Evolutionary conservation across 306 rosid species (phyloP).

Genomic region (Cucumis melo): DNA sequence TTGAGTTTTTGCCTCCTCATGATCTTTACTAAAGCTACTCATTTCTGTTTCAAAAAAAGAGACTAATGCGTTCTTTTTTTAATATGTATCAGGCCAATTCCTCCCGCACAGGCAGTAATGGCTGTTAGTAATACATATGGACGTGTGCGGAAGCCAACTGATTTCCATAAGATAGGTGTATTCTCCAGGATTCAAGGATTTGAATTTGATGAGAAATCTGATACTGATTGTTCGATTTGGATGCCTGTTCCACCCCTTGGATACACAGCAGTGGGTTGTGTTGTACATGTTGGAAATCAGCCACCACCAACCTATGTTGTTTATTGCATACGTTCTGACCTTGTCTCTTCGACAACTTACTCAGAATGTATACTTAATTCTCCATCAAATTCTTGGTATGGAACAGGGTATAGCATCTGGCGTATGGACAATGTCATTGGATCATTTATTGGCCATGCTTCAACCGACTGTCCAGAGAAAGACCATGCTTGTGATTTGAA

Average conservation of each 20-base stretch:
- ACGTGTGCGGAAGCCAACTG: constrained; percentile 78
- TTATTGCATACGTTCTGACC: constrained; percentile 85
- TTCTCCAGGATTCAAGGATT: constrained; percentile 50
- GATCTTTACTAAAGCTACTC: no score
- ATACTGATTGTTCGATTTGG: constrained; percentile 70
- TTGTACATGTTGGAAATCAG: constrained; percentile 60
- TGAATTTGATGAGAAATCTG: constrained; percentile 28
- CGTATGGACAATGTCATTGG: constrained; percentile 80
- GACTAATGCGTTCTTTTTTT: not conserved
- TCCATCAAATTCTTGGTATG: constrained; percentile 34
- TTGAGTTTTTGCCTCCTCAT: no score
- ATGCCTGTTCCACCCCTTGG: constrained; percentile 89
- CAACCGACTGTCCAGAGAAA: constrained; percentile 36
- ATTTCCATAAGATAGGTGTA: constrained; percentile 62
- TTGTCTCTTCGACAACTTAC: constrained; percentile 54
- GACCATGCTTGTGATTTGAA: constrained; percentile 49
- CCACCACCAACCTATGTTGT: constrained; percentile 70
- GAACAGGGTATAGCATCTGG: constrained; percentile 82
- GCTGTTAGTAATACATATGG: constrained; percentile 84
- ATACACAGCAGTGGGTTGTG: constrained; percentile 75
- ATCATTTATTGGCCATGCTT: constrained; percentile 69
- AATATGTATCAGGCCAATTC: constrained; percentile 58
- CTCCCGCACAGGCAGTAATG: constrained; percentile 96
- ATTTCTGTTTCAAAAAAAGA: no score
- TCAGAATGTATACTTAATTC: constrained; percentile 55